These are phyloP conservation scores for Coemansia sp. DNA, from an alignment of 192 early-diverging fungal genomes.

Conservation along the genomic window DNA sequence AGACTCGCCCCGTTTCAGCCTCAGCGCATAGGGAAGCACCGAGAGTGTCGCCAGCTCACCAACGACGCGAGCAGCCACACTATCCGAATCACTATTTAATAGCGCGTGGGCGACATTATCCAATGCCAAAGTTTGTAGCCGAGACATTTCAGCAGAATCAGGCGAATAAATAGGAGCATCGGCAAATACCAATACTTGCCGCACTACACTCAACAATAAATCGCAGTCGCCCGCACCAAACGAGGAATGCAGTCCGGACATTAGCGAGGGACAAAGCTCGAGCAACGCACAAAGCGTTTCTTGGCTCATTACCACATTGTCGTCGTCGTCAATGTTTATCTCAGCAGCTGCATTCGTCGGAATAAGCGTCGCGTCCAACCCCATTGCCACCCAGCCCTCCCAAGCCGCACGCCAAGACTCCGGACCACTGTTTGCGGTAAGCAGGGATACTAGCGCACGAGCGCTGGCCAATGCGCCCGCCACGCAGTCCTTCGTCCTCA, in stretches of 20 bases:
- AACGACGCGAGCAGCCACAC: slow-evolving; percentile 15
- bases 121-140: slow-evolving; percentile 71
- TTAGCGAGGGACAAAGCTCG: slow-evolving; percentile 17
- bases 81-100: neutral
- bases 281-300: slow-evolving; percentile 34
- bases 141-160: slow-evolving; percentile 65
- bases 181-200: slow-evolving; percentile 18
- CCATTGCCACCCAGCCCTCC: slow-evolving; percentile 36
- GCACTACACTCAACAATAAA: slow-evolving; percentile 20
- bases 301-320: slow-evolving; percentile 23
- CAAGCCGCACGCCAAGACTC: slow-evolving; percentile 29
- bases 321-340: slow-evolving; percentile 12
- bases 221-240: slow-evolving; percentile 22
- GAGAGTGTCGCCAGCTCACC: slow-evolving; percentile 40
- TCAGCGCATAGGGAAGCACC: slow-evolving; percentile 26
- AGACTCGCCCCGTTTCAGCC: neutral
- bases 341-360: neutral
- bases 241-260: neutral
- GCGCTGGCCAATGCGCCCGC: slow-evolving; percentile 28
- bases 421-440: neutral
- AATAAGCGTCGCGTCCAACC: slow-evolving; percentile 1
- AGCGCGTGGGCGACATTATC: slow-evolving; percentile 53
- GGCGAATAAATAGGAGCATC: slow-evolving; percentile 29
- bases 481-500: slow-evolving; percentile 35
- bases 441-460: slow-evolving; percentile 3